A percentile compares a stretch with the other conserved stretches of the same genome.
phyloP scores from a whole-genome alignment of 495 filamentous ascomycete species.

The Penicillium macrosclerotiorum region DNA sequence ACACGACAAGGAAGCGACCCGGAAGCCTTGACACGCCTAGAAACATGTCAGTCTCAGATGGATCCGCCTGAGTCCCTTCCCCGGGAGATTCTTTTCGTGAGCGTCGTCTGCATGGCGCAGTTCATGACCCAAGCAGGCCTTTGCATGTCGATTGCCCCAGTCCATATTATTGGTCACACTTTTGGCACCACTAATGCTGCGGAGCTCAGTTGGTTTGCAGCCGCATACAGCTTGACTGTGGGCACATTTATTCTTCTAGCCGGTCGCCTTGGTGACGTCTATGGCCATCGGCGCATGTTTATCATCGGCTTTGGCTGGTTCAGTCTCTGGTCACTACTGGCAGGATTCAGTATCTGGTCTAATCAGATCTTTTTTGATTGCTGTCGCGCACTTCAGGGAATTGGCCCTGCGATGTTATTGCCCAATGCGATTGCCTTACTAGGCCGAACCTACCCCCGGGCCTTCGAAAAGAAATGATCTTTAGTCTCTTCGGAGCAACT shows the following conservation, averaged over 20 bases:
- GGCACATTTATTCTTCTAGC: slow-evolving; percentile 58
- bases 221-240: slow-evolving; percentile 53
- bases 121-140: slow-evolving; percentile 45
- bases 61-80: slow-evolving; percentile 8
- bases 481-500: slow-evolving; percentile 58
- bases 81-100: slow-evolving; percentile 42
- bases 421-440: slow-evolving; percentile 51
- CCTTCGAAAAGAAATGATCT: slow-evolving; percentile 57
- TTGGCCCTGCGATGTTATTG: slow-evolving; percentile 52
- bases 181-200: slow-evolving; percentile 42
- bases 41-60: slow-evolving; percentile 17
- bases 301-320: slow-evolving; percentile 51
- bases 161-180: slow-evolving; percentile 43
- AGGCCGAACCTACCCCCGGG: slow-evolving; percentile 43
- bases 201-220: slow-evolving; percentile 45
- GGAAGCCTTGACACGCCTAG: slow-evolving; percentile 13
- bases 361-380: slow-evolving; percentile 50
- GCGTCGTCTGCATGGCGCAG: slow-evolving; percentile 43
- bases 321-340: slow-evolving; percentile 47
- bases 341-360: slow-evolving; percentile 40
- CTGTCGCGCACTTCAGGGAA: slow-evolving; percentile 53
- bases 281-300: slow-evolving; percentile 53
- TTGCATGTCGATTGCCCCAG: slow-evolving; percentile 34
- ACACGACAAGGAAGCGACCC: slow-evolving; percentile 7
- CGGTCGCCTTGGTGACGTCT: slow-evolving; percentile 52